Conservation (phyloP, 495 filamentous ascomycete species). For the Cladorrhinum samala region DNA sequence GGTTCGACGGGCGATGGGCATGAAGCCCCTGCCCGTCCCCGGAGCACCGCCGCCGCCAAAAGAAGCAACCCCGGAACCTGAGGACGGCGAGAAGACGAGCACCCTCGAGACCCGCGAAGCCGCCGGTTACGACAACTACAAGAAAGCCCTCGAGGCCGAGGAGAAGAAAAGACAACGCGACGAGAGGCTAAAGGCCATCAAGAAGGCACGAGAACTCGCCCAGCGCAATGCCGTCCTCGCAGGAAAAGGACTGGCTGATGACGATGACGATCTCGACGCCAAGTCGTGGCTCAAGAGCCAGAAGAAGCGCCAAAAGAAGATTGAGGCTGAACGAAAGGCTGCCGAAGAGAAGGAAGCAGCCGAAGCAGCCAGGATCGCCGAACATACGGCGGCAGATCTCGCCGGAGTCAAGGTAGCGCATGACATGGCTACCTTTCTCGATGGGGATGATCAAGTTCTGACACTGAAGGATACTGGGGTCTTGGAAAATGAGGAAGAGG, state of each 20-base stretch:
- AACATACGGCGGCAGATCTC: constrained; percentile 78
- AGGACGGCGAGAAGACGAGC: constrained; percentile 61
- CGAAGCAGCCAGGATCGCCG: constrained; percentile 37
- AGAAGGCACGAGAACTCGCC: constrained; percentile 79
- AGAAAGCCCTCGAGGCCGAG: constrained; percentile 48
- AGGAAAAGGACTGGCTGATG: constrained; percentile 74
- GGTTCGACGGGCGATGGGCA: constrained; percentile 78
- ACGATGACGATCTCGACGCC: constrained; percentile 65
- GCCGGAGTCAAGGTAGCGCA: constrained; percentile 89
- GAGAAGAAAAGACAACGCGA: constrained; percentile 70
- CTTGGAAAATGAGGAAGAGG: constrained; percentile 79
- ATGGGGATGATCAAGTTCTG: constrained; percentile 74
- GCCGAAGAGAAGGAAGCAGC: constrained; percentile 65
- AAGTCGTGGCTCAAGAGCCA: constrained; percentile 76
- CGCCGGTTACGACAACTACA: constrained; percentile 59
- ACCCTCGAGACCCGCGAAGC: constrained; percentile 78
- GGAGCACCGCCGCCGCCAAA: constrained; percentile 40
- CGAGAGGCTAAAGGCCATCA: constrained; percentile 69
- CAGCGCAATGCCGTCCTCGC: constrained; percentile 67
- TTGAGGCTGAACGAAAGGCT: constrained; percentile 67
- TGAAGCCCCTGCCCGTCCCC: constrained; percentile 84
- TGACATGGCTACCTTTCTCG: constrained; percentile 68
- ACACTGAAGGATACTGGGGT: constrained; percentile 87
- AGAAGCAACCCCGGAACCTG: constrained; percentile 25
- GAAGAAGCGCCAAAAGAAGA: constrained; percentile 88